Conservation (phyloP, 2,329 filamentous ascomycete genomes). For the Colletotrichum filicis region DNA sequence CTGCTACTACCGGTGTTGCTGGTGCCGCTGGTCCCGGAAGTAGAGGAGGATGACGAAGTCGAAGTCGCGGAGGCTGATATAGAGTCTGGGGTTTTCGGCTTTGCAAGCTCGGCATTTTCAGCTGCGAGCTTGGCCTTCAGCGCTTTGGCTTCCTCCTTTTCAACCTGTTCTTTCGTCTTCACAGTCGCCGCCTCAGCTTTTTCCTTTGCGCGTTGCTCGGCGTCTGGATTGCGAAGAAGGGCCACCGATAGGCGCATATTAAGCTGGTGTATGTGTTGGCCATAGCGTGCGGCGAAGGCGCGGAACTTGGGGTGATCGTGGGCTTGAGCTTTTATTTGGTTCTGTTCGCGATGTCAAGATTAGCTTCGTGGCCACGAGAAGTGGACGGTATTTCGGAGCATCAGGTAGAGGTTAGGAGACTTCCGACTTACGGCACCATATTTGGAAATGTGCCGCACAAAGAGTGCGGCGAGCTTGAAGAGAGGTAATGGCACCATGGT, state of each 20-base stretch:
- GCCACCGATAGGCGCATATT: slow-evolving; percentile 74
- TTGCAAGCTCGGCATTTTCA: slow-evolving; percentile 10
- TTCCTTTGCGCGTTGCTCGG: slow-evolving; percentile 69
- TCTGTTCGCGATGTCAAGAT: slow-evolving; percentile 52
- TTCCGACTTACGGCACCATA: slow-evolving; percentile 71
- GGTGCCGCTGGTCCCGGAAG: neutral
- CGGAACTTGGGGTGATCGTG: slow-evolving; percentile 73
- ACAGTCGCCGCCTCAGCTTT: slow-evolving; percentile 72
- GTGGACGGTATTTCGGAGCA: neutral
- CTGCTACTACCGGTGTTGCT: neutral
- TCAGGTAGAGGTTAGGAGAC: neutral
- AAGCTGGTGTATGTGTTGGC: slow-evolving; percentile 72
- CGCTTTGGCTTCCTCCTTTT: slow-evolving; percentile 61
- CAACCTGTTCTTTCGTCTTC: slow-evolving; percentile 70
- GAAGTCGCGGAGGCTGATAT: neutral
- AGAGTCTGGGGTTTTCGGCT: neutral
- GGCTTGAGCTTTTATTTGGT: slow-evolving; percentile 73
- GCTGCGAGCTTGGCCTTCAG: slow-evolving; percentile 49
- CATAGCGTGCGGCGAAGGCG: slow-evolving; percentile 68
- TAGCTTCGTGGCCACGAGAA: neutral
- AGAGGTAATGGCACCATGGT: slow-evolving; percentile 73
- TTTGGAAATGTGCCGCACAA: slow-evolving; percentile 74
- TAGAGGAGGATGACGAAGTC: neutral
- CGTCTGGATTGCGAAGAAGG: slow-evolving; percentile 65
- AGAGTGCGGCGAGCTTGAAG: slow-evolving; percentile 74